Percentiles rank a stretch among this genome's conserved stretches.
Conservation (phyloP, 2,329 filamentous ascomycete genomes). For the Curvularia verruculosa region DNA sequence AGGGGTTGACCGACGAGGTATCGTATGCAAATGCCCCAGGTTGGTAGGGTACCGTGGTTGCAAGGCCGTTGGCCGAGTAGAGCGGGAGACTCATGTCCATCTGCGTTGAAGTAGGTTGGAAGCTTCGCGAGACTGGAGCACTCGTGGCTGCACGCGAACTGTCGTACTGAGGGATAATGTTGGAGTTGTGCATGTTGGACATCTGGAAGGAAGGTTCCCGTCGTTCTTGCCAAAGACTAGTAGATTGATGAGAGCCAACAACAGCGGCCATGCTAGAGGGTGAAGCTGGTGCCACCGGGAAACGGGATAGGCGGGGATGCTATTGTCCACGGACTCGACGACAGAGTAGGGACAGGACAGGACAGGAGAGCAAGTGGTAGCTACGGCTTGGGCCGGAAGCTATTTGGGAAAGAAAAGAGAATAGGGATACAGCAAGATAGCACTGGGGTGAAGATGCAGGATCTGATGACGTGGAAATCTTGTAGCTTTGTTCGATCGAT, state of each 20-base stretch:
- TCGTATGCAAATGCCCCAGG: conserved; percentile 47
- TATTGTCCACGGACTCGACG: conserved; percentile 25
- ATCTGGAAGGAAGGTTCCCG: conserved; percentile 38
- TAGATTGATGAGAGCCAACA: conserved; percentile 45
- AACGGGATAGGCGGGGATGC: conserved; percentile 27
- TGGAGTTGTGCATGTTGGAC: conserved; percentile 39
- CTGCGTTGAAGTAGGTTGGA: conserved; percentile 39
- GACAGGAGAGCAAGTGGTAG: conserved; percentile 27
- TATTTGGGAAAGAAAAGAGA: conserved; percentile 24
- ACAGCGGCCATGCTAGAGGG: conserved; percentile 46
- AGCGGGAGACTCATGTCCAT: conserved; percentile 47
- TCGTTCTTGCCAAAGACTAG: conserved; percentile 45
- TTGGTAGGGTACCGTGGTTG: conserved; percentile 45
- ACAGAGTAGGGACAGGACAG: conserved; percentile 26
- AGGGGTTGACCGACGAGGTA: conserved; percentile 41
- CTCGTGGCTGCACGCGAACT: conserved; percentile 32
- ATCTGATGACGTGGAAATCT: conserved; percentile 39
- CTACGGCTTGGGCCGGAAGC: conserved; percentile 34
- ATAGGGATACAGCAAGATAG: conserved; percentile 29
- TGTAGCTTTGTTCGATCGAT: conserved; percentile 37
- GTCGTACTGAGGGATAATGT: conserved; percentile 41
- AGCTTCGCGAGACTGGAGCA: conserved; percentile 36
- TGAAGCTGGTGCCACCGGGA: conserved; percentile 25
- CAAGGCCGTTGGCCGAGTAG: conserved; percentile 38
- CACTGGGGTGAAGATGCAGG: conserved; percentile 26